These are phyloP conservation scores for Diaporthe humulicola DNA, from an alignment of 2,329 filamentous ascomycete species.

Conservation along the genomic window DNA sequence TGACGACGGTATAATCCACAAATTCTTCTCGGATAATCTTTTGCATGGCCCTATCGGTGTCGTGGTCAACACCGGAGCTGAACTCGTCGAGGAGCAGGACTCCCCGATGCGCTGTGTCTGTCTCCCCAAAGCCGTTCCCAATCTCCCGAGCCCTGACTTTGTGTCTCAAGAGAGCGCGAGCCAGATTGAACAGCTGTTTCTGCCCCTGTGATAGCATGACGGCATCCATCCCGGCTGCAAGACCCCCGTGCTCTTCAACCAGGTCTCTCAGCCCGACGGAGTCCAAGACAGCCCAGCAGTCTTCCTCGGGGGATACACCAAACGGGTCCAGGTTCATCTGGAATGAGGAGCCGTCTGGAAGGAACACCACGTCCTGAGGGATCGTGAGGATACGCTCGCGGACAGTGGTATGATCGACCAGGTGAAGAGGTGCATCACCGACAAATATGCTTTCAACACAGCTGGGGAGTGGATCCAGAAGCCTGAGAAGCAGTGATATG, in stretches of 20 bases:
- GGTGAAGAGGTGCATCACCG: slow-evolving; percentile 51
- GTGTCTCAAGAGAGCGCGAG: slow-evolving; percentile 22
- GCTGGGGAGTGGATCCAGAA: slow-evolving; percentile 51
- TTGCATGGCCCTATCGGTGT: slow-evolving; percentile 58
- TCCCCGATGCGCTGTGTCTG: slow-evolving; percentile 37
- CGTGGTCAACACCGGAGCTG: slow-evolving; percentile 56
- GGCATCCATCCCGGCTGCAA: neutral
- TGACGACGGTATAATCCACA: slow-evolving; percentile 64
- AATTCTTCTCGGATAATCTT: slow-evolving; percentile 57
- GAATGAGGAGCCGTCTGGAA: slow-evolving; percentile 55
- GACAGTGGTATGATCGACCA: slow-evolving; percentile 53
- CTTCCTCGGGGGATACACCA: neutral
- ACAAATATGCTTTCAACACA: slow-evolving; percentile 50
- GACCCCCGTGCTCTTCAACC: neutral
- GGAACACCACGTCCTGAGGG: slow-evolving; percentile 63
- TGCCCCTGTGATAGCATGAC: slow-evolving; percentile 16
- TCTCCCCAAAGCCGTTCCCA: neutral
- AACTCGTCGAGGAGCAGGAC: slow-evolving; percentile 59
- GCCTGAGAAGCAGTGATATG: slow-evolving; percentile 50
- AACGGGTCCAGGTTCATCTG: slow-evolving; percentile 55
- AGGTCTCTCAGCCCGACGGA: neutral
- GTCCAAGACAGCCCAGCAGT: neutral
- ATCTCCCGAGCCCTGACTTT: neutral
- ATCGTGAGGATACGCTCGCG: slow-evolving; percentile 60
- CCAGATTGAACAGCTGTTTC: slow-evolving; percentile 30